Evolutionary conservation across 192 early-diverging fungal genomes (phyloP), one percentile per base, ranked within the genome.

Genomic region (Globomyces pollinis-pini): DNA sequence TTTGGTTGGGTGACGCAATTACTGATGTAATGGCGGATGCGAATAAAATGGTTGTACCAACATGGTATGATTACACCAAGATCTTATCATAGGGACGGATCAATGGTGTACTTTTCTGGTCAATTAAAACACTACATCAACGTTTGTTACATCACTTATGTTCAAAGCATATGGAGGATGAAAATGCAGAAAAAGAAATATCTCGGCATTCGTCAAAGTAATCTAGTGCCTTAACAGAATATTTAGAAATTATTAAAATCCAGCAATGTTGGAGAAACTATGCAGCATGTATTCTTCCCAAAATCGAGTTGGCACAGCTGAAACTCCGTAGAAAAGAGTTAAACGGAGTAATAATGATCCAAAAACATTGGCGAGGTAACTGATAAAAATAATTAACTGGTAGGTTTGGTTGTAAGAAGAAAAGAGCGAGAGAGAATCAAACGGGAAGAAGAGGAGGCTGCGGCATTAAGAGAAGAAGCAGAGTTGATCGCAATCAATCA

Each of bases 1-100:
- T 55, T 55, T 55, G 53, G 53, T n/a, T 55, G 6, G 29, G 29
- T 7, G 53, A 55, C 24, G 53, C 53, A 16, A 41, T 55, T 9
- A 35, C 34, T 9, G 53, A 55, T 21, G 33, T 55, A 15, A 20
- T 55, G 8, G 33, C 29, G 23, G 35, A 55, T 36, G 12, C 53
- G 13, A 28, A 55, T 33, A 38, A 26, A 20, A 55, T 55, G 35
- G 29, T 31, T 26, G 7, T 36, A 23, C 53, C 38, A 1, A 55
- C 53, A 13, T 41, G 8, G 38, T 47, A 47, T 8, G 2, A 15
- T 8, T 47, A n/a, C n/a, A n/a, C n/a, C n/a, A n/a, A n/a, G n/a
- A 26, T 15, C 28, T 47, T 28, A 47, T 47, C 11, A 7, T 15
- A 47, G 44, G 21, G 53, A 55, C 29, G 53, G 53, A 12, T 41